Conservation (phyloP, 2,329 filamentous ascomycete genomes). For the Penicillium sp. region DNA sequence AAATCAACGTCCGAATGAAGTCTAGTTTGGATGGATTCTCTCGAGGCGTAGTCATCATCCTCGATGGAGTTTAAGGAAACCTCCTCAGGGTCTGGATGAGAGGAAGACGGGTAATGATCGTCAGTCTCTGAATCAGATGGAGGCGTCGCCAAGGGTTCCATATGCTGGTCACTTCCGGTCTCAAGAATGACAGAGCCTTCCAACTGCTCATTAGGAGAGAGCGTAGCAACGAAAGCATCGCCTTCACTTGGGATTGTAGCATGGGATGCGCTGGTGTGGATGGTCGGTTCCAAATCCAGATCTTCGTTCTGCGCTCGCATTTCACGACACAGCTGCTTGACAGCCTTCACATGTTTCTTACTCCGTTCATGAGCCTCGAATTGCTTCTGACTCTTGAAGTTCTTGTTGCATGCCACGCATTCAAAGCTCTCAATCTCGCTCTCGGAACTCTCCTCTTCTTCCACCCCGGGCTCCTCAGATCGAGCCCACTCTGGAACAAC, state of each 20-base stretch:
- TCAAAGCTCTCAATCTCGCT: constrained; percentile 58
- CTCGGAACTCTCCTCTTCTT: constrained; percentile 48
- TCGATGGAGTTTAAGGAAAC: constrained; percentile 2
- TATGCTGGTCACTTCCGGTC: not conserved
- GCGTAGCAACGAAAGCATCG: not conserved
- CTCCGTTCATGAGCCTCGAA: constrained; percentile 90
- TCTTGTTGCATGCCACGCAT: constrained; percentile 64
- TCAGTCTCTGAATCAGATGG: not conserved
- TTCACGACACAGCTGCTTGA: constrained; percentile 75
- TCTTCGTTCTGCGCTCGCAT: constrained; percentile 78
- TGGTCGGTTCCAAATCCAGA: constrained; percentile 22
- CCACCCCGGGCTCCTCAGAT: constrained; percentile 52
- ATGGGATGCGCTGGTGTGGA: not conserved
- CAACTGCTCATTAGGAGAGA: not conserved
- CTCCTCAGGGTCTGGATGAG: not conserved
- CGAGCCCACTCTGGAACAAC: constrained; percentile 75
- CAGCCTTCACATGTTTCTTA: constrained; percentile 90
- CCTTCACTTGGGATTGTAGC: not conserved
- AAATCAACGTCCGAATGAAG: constrained; percentile 27
- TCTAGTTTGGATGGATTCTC: constrained; percentile 42
- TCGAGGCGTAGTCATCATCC: constrained; percentile 44
- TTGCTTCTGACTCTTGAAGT: constrained; percentile 87
- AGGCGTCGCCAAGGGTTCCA: not conserved
- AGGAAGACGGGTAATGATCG: not conserved
- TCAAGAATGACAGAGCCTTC: not conserved